Evolutionary conservation across 2,329 filamentous ascomycete species (phyloP).

Genomic region (Hansfordia pulvinata): DNA sequence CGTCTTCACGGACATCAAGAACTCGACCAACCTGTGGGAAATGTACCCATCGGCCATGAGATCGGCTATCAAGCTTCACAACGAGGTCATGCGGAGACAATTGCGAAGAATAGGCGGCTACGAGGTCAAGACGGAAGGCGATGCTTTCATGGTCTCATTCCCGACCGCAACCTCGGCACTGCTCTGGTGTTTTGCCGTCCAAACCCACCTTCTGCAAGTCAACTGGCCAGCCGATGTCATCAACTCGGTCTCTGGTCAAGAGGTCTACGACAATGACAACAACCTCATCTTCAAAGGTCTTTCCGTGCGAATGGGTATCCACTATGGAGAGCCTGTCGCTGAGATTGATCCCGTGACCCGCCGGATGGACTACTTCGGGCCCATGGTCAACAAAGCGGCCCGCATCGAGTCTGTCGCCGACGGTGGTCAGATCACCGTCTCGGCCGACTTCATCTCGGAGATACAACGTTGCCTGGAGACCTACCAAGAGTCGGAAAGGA

Average conservation of each 20-base stretch:
- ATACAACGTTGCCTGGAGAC: slow-evolving; percentile 83
- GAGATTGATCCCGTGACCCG: slow-evolving; percentile 93
- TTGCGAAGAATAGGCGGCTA: slow-evolving; percentile 89
- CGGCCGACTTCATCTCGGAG: slow-evolving; percentile 92
- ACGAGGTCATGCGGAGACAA: slow-evolving; percentile 90
- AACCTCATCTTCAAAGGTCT: slow-evolving; percentile 86
- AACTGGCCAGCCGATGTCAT: slow-evolving; percentile 90
- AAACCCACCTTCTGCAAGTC: slow-evolving; percentile 75
- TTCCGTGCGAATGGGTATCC: slow-evolving; percentile 94
- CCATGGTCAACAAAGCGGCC: slow-evolving; percentile 96
- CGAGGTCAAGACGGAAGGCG: slow-evolving; percentile 98
- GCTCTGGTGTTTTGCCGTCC: slow-evolving; percentile 92
- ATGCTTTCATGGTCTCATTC: slow-evolving; percentile 99
- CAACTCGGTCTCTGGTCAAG: slow-evolving; percentile 71
- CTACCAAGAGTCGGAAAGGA: slow-evolving; percentile 73
- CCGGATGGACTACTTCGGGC: slow-evolving; percentile 98
- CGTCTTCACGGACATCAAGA: slow-evolving; percentile 98
- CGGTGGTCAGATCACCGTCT: slow-evolving; percentile 92
- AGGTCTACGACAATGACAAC: slow-evolving; percentile 70
- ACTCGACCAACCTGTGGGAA: slow-evolving; percentile 92
- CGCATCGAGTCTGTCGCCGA: slow-evolving; percentile 91
- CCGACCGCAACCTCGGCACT: slow-evolving; percentile 88
- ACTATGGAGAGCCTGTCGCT: slow-evolving; percentile 89
- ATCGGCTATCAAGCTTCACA: slow-evolving; percentile 93
- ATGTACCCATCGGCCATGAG: slow-evolving; percentile 91